phyloP scores from a whole-genome alignment of 192 early-diverging fungal genomes.

The Linnemannia exigua region DNA sequence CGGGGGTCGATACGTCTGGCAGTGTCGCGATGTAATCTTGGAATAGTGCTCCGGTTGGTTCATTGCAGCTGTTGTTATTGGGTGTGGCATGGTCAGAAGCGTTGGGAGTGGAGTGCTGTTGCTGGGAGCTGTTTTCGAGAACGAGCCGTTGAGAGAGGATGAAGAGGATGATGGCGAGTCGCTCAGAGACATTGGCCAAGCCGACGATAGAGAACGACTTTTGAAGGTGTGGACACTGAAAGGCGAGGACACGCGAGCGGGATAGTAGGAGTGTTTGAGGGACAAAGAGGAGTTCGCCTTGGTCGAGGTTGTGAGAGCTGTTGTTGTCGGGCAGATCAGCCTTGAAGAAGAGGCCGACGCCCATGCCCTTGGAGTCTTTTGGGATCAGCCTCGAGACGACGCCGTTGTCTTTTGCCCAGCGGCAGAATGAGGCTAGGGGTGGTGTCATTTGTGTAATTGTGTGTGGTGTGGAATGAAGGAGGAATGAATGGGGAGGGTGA shows the following conservation, averaged over 20 bases:
- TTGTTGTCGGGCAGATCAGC: neutral
- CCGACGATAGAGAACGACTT: conserved; percentile 14
- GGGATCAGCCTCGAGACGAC: conserved; percentile 3
- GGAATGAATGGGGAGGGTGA: neutral
- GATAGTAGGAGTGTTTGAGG: conserved; percentile 22
- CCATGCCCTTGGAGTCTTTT: conserved; percentile 34
- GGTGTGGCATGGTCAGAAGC: neutral
- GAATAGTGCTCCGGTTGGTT: conserved; percentile 45
- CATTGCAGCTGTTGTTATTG: neutral
- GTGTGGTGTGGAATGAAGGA: neutral
- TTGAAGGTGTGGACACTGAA: neutral
- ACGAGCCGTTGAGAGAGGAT: conserved; percentile 53
- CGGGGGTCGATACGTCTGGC: conserved; percentile 62
- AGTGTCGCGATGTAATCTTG: conserved; percentile 69
- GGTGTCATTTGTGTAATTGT: neutral
- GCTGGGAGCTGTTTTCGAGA: neutral
- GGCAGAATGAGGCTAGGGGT: conserved; percentile 12
- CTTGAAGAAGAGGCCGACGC: conserved; percentile 34
- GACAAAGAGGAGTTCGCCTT: conserved; percentile 41
- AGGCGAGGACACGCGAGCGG: conserved; percentile 8
- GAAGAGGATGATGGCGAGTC: conserved; percentile 58
- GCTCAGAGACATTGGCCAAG: conserved; percentile 34
- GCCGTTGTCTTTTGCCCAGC: conserved; percentile 24
- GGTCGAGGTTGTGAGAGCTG: neutral
- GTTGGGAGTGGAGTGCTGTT: neutral